These are phyloP conservation scores for Tuber microsphaerosporum DNA, from an alignment of 495 filamentous ascomycete species.

Conservation along the genomic window DNA sequence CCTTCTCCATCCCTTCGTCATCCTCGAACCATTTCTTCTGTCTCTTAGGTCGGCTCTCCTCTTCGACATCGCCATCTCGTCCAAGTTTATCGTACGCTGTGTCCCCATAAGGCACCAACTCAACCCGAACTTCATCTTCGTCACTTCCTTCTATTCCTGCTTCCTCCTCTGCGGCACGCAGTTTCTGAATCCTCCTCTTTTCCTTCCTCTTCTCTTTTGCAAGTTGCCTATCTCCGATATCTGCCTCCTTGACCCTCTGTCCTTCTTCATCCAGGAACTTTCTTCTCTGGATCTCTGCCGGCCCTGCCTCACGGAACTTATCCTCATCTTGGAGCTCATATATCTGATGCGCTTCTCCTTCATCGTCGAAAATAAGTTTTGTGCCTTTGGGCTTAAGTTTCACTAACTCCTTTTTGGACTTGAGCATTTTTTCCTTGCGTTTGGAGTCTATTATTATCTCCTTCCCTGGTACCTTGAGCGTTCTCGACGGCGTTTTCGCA, in stretches of 20 bases:
- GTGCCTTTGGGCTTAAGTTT: constrained; percentile 78
- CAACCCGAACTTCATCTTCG: constrained; percentile 46
- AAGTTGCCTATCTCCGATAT: constrained; percentile 72
- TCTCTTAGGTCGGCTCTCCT: constrained; percentile 32
- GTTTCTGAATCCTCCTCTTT: constrained; percentile 78
- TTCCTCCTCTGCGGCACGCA: constrained; percentile 41
- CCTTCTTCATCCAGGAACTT: constrained; percentile 69
- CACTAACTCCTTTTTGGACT: constrained; percentile 84
- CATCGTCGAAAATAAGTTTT: constrained; percentile 86
- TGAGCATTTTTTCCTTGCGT: constrained; percentile 82
- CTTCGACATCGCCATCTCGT: constrained; percentile 32
- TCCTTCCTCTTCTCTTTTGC: constrained; percentile 72
- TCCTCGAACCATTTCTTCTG: constrained; percentile 48
- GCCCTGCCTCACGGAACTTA: constrained; percentile 64
- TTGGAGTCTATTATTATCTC: constrained; percentile 77
- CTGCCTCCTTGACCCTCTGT: constrained; percentile 64
- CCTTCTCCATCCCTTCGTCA: constrained; percentile 46
- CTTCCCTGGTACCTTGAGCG: constrained; percentile 50
- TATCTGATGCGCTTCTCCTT: constrained; percentile 70
- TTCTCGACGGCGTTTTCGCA: constrained; percentile 46
- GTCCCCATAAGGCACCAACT: constrained; percentile 37
- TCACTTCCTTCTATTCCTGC: constrained; percentile 38
- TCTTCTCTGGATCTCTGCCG: constrained; percentile 64
- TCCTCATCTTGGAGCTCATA: constrained; percentile 84
- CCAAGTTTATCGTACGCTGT: constrained; percentile 35